Percentiles rank a stretch among this genome's conserved stretches.
These are phyloP conservation scores for Fusarium palustre DNA, from an alignment of 2,329 filamentous ascomycete genomes.

Conservation along the genomic window DNA sequence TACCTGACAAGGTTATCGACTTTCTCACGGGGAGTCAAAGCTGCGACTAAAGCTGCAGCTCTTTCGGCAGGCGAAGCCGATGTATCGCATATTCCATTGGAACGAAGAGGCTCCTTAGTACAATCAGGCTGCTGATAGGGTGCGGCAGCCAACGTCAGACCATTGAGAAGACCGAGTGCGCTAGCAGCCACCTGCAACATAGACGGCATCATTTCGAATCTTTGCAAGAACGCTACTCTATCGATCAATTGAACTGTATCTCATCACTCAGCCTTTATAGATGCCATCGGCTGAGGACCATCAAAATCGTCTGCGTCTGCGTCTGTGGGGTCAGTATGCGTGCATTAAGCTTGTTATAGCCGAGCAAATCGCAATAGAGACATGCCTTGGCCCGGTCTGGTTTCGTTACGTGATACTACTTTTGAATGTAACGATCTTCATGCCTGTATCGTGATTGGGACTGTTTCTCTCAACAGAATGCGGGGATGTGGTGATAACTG, in stretches of 20 bases:
- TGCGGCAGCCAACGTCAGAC: not conserved
- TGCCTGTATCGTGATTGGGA: not conserved
- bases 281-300: not conserved
- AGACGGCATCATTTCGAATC: not conserved
- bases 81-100: conserved; percentile 4
- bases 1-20: conserved; percentile 11
- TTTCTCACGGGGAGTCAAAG: not conserved
- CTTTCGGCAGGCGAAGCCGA: not conserved
- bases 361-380: not conserved
- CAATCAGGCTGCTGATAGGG: not conserved
- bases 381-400: not conserved
- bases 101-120: not conserved
- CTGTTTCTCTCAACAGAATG: not conserved
- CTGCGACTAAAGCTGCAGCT: not conserved
- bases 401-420: not conserved
- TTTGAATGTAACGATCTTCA: not conserved
- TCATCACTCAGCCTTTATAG: not conserved
- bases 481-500: not conserved
- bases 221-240: accelerated
- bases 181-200: conserved; percentile 2
- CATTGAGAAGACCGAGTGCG: not conserved
- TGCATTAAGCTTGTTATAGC: not conserved
- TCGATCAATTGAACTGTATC: accelerated
- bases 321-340: not conserved
- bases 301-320: accelerated